Evolutionary conservation across 1,139 yeast genomes (phyloP), one percentile per base, ranked within the genome.

Genomic region (Saccharomyces hybrid): DNA sequence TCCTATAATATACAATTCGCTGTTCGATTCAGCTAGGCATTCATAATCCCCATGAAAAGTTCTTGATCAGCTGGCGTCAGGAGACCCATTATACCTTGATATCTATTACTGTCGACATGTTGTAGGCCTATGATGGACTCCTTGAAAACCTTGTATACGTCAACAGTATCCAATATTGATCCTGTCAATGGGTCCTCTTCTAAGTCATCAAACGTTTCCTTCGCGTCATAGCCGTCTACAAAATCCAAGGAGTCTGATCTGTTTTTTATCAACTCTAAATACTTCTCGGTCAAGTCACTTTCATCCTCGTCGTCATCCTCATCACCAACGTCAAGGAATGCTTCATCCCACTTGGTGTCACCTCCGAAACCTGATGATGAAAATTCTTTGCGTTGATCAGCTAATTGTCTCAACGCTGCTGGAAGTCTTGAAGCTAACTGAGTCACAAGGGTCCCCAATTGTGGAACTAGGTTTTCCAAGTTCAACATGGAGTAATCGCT

Each of bases 121-220:
- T 76, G 73, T 25, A 71, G 54, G 7, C 56, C 49, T 2, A 50
- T n/a, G 13, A 69, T 55, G 1, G 69, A 63, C 23, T 77, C 75
- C 58, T 80, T 76, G 66, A 83, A 77, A 4, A 77, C 74, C 5
- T 71, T 69, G 63, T 82, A 84, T 7, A 89, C 80, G 63, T 91
- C 84, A 47, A 91, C 72, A 47, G 75, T 73, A 63, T 93, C 98
- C 56, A 93, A 74, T 0, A 96, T 84, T 2, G 90, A 85, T 51
- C 85, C 83, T 3, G 86, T 80, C 60, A 88, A 77, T 3, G 96
- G 91, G 70, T 93, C 97, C 64, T 90, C 97, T 27, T 78, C 79
- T 5, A 87, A 69, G 44, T 78, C 82, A 27, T 83, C 88, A 50
- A 81, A 82, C 34, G 73, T 73, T 38, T 76, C 77, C 6, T 54